Percentiles rank a stretch among this genome's conserved stretches.
Evolutionary conservation across 2,329 filamentous ascomycete genomes (phyloP).

Genomic region (Bipolaris sorokiniana): DNA sequence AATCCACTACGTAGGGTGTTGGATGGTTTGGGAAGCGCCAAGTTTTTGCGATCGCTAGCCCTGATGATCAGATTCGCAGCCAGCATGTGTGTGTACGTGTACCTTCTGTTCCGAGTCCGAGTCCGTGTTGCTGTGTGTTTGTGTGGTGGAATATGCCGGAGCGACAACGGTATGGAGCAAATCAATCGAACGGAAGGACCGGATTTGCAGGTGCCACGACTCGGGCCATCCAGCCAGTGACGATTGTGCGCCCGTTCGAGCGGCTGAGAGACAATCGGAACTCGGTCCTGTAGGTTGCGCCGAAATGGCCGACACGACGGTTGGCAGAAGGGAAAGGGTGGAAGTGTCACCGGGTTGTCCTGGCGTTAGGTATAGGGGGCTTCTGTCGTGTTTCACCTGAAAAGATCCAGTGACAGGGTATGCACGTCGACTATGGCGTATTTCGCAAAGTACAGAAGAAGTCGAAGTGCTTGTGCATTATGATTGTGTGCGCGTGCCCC

Average conservation of each 20-base stretch:
- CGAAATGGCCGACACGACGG: constrained; percentile 3
- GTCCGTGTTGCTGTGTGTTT: not conserved
- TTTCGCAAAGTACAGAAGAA: not conserved
- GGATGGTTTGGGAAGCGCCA: not conserved
- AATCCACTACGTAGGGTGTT: not conserved
- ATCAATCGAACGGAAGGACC: constrained; percentile 4
- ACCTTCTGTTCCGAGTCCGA: not conserved
- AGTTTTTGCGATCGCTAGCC: constrained; percentile 1
- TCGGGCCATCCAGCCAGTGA: not conserved
- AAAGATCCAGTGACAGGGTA: constrained; percentile 1
- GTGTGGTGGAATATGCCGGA: not conserved
- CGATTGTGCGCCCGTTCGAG: not conserved
- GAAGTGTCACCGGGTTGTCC: constrained; percentile 4
- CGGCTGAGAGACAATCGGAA: constrained; percentile 3
- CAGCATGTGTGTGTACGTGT: not conserved
- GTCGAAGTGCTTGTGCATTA: constrained; percentile 2
- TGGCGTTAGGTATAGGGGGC: constrained; percentile 3
- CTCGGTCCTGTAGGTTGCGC: constrained; percentile 5
- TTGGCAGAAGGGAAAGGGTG: not conserved
- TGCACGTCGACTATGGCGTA: not conserved
- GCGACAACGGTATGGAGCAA: constrained; percentile 2
- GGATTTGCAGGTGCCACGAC: constrained; percentile 5
- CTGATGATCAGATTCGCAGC: constrained; percentile 1
- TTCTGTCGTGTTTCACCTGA: constrained; percentile 3
- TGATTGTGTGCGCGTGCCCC: constrained; percentile 3